Evolutionary conservation across 306 rosid species (phyloP).

Genomic region (Trifolium repens): DNA sequence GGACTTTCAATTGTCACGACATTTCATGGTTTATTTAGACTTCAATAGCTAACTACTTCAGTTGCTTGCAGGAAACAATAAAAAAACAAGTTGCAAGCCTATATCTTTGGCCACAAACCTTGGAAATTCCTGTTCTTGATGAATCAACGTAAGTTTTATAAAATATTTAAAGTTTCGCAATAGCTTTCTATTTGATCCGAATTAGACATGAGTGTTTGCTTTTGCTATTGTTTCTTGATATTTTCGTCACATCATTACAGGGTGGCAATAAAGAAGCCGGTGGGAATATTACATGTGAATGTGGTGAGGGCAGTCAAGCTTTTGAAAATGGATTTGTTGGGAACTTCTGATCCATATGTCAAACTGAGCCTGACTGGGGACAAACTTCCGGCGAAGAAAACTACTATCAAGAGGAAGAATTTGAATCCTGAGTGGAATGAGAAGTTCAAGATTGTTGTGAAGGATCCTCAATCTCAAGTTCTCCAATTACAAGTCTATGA

Average conservation of each 20-base stretch:
- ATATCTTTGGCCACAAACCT: constrained; percentile 87
- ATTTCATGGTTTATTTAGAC: constrained; percentile 32
- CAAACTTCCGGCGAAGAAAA: constrained; percentile 75
- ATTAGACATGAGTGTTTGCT: not conserved
- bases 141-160: constrained; percentile 67
- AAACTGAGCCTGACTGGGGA: constrained; percentile 78
- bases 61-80: constrained; percentile 65
- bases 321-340: constrained; percentile 83
- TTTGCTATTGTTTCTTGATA: constrained; percentile 26
- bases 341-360: constrained; percentile 94
- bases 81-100: constrained; percentile 76
- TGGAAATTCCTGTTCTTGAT: constrained; percentile 78
- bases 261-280: constrained; percentile 78
- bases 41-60: constrained; percentile 37
- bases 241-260: constrained; percentile 41
- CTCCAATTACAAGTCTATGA: constrained; percentile 88
- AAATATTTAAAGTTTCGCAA: constrained; percentile 18
- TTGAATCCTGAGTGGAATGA: constrained; percentile 97
- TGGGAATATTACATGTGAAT: constrained; percentile 90
- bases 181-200: not conserved
- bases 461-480: constrained; percentile 82
- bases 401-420: constrained; percentile 73
- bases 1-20: no score
- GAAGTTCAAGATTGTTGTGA: constrained; percentile 85
- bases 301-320: constrained; percentile 79